Base-by-base conservation (phyloP, 192 early-diverging fungal species). In the Podila verticillata region DNA sequence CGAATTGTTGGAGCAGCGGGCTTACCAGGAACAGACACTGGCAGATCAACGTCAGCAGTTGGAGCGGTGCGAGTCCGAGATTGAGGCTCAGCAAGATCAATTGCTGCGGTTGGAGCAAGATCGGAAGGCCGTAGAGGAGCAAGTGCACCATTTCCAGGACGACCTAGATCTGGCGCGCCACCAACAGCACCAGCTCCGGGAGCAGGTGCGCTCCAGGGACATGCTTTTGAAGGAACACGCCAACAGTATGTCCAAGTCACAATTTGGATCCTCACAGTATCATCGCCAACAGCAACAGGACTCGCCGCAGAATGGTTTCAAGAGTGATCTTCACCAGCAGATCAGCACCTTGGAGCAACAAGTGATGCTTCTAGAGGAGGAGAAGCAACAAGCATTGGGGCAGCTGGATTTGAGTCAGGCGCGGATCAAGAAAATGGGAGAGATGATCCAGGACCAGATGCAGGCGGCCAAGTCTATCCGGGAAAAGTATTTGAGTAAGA, bases 81-180 rank as follows among this genome's bases (percentile, higher is more conserved):
- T 79, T 26, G 64, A 79, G 12, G 28, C 69, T 5, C 68, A 66
- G n/a, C 68, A 66, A 24, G 69, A 70, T 47, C 75, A 79, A 49
- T 7, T 77, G 12, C 26, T 35, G 47, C 48, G 48, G 19, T 26
- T 63, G 60, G 73, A 64, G 56, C 26, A 60, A 1, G 73, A 60
- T 24, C 66, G 73, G 13, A 48, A 58, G 26, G 30, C 29, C 2
- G 22, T 69, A 7, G 63, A 70, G 54, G 68, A 77, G 7, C 67
- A 70, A 36, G n/a, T 60, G 0, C 17, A 26, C 20, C 64, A 47
- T 7, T 19, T 72, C 13, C 63, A 62, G 39, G 64, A 79, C 7
- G 64, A 79, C 22, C 30, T 66, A 7, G 60, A 63, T 17, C n/a
- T 22, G 5, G 57, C 69, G 1, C 56, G 32, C 13, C 48, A 71